Percentiles rank a stretch among this genome's conserved stretches.
Evolutionary conservation across 768 basidiomycete genomes (phyloP).

Genomic region (Cytidiella melzeri): DNA sequence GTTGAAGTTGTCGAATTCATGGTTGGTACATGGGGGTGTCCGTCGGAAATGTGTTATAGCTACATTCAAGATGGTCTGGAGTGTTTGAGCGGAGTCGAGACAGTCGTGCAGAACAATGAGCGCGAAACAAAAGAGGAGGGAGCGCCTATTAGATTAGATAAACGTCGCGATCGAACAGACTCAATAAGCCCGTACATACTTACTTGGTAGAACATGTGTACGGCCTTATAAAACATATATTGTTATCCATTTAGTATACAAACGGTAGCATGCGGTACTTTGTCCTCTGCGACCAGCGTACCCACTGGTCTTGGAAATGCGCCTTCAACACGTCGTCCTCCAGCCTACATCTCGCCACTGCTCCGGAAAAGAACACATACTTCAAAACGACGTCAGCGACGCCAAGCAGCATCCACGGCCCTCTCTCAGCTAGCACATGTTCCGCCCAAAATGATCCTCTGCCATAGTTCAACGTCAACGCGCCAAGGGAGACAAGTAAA

Average conservation of each 20-base stretch:
- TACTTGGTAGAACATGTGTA: too few relatives aligned
- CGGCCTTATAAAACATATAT: too few relatives aligned
- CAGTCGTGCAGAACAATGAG: too few relatives aligned
- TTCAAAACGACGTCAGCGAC: background rate
- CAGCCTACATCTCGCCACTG: background rate
- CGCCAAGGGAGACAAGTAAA: conserved; percentile 8
- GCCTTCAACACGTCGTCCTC: conserved; percentile 1
- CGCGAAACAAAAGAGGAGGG: too few relatives aligned
- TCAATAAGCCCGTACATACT: too few relatives aligned
- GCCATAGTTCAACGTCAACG: background rate
- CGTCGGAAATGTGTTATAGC: too few relatives aligned
- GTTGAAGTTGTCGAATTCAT: background rate
- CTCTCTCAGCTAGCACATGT: background rate
- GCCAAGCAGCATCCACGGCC: background rate
- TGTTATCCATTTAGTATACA: background rate
- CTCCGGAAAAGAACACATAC: background rate
- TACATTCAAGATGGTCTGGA: too few relatives aligned
- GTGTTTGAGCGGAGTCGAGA: too few relatives aligned
- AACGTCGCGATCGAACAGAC: too few relatives aligned
- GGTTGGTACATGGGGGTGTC: background rate
- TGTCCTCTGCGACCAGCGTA: background rate
- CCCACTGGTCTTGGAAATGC: background rate
- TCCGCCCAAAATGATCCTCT: background rate
- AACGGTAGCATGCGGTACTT: background rate
- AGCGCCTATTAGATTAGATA: too few relatives aligned